Base-by-base conservation (phyloP, 371 early-diverging fungal genomes). In the Apophysomyces sp. region DNA sequence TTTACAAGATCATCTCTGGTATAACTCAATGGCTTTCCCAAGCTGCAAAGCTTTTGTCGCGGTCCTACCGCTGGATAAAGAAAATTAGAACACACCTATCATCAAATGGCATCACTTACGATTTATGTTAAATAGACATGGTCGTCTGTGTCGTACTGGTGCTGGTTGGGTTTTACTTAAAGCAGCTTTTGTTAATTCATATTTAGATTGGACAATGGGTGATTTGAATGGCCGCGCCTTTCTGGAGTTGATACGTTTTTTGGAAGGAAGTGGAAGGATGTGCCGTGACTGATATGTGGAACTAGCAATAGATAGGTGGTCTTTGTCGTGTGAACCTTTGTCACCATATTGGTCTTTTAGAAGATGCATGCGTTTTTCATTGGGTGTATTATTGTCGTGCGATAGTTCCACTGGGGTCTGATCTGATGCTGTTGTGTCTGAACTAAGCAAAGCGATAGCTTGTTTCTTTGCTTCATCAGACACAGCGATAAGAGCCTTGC, bases 151-250 rank as follows among this genome's bases (percentile, higher is more conserved):
- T 21, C 44, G 44, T 15, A 29, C 30, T 12, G 58, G 49, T 1
- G 26, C n/a, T 1, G 55, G 36, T 28, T 54, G 16, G 39, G 27
- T 55, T 53, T 58, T 56, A 4, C 41, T 36, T 0, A 65, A 49
- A n/a, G 68, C 74, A 18, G 72, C 74, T 51, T 72, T 73, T 32
- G 79, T 73, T 12, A 63, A 29, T 39, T 65, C 74, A 18, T 69
- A 21, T 11, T 75, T 70, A 0, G 65, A 68, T 9, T 66, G 40
- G 18, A 78, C 65, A 9, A 74, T 63, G 1, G 80, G 80, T 12
- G 80, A 79, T 58, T 72, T 76, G 34, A 79, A 72, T 3, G 68
- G 72, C n/a, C 60, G 58, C 15, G 55, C 27, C 30, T 60, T 60
- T 16, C 57, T 44, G 34, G 55, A n/a, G 39, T 15, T 26, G 16